Evolutionary conservation across 2,329 filamentous ascomycete species (phyloP).

Genomic region (Fusarium nematophilum): DNA sequence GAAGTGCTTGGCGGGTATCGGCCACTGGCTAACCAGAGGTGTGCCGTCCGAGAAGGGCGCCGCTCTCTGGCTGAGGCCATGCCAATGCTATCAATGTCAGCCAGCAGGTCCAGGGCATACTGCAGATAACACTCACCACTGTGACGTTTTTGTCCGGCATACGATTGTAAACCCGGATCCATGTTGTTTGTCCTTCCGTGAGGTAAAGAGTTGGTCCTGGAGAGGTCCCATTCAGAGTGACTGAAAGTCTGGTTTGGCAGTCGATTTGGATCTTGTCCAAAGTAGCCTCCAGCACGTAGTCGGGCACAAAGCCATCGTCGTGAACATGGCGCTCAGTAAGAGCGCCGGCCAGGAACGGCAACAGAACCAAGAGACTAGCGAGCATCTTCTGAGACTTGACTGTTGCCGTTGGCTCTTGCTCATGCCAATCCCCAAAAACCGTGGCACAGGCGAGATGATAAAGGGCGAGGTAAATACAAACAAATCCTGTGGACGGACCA

Average conservation of each 20-base stretch:
- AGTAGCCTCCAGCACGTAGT: slow-evolving; percentile 27
- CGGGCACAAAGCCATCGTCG: slow-evolving; percentile 17
- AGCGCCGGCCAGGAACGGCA: slow-evolving; percentile 15
- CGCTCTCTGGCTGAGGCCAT: slow-evolving; percentile 69
- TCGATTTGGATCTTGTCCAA: slow-evolving; percentile 19
- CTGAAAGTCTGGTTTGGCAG: slow-evolving; percentile 11
- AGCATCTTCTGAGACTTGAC: slow-evolving; percentile 2
- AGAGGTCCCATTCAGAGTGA: slow-evolving; percentile 19
- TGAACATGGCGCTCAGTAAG: slow-evolving; percentile 8
- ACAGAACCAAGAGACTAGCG: background rate
- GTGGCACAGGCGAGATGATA: background rate
- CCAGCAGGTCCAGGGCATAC: rapidly evolving
- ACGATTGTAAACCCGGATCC: slow-evolving; percentile 30
- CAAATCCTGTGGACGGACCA: background rate
- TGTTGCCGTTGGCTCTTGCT: background rate
- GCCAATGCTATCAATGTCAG: slow-evolving; percentile 68
- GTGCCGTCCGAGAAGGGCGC: slow-evolving; percentile 74
- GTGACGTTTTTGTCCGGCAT: slow-evolving; percentile 23
- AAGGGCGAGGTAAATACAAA: background rate
- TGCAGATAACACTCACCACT: slow-evolving; percentile 12
- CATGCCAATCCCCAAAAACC: background rate
- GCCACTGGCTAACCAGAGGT: slow-evolving; percentile 71
- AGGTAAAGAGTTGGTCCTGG: slow-evolving; percentile 19
- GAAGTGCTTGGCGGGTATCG: slow-evolving; percentile 69
- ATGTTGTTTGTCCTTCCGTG: slow-evolving; percentile 24